A percentile compares a stretch with the other conserved stretches of the same genome.
Conservation (phyloP, 2,329 filamentous ascomycete genomes). For the Cladobotryum protrusum region DNA sequence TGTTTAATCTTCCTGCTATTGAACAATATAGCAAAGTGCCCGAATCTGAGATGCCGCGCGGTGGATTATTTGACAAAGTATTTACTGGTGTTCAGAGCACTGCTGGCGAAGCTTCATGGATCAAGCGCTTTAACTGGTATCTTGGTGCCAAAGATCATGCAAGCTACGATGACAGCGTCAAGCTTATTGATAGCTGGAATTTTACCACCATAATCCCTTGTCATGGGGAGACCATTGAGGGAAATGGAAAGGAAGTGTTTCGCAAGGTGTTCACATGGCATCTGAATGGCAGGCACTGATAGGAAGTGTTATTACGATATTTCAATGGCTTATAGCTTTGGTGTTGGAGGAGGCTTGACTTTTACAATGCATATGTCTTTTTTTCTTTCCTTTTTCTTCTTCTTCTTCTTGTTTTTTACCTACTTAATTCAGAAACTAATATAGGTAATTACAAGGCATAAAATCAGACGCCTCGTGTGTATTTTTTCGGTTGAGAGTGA, state of each 20-base stretch:
- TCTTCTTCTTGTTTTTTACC: too few relatives aligned
- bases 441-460: too few relatives aligned
- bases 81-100: constrained; percentile 54
- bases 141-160: constrained; percentile 54
- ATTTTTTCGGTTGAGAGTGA: too few relatives aligned
- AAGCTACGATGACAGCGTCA: constrained; percentile 64
- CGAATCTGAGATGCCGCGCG: constrained; percentile 22
- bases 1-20: constrained; percentile 83
- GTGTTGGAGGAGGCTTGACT: too few relatives aligned
- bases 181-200: constrained; percentile 69
- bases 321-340: too few relatives aligned
- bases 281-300: constrained; percentile 36
- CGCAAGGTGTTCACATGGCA: constrained; percentile 80
- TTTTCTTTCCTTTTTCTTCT: too few relatives aligned
- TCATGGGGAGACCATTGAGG: constrained; percentile 84
- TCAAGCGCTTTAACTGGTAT: constrained; percentile 83
- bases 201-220: constrained; percentile 84
- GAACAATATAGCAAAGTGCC: constrained; percentile 78
- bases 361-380: too few relatives aligned
- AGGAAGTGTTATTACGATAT: too few relatives aligned
- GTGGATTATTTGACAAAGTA: constrained; percentile 35
- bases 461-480: too few relatives aligned
- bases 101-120: constrained; percentile 60
- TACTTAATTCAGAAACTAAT: too few relatives aligned
- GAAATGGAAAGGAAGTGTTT: constrained; percentile 66